Base-by-base conservation (phyloP, 2,329 filamentous ascomycete genomes). In the Akanthomyces uredinophilus region DNA sequence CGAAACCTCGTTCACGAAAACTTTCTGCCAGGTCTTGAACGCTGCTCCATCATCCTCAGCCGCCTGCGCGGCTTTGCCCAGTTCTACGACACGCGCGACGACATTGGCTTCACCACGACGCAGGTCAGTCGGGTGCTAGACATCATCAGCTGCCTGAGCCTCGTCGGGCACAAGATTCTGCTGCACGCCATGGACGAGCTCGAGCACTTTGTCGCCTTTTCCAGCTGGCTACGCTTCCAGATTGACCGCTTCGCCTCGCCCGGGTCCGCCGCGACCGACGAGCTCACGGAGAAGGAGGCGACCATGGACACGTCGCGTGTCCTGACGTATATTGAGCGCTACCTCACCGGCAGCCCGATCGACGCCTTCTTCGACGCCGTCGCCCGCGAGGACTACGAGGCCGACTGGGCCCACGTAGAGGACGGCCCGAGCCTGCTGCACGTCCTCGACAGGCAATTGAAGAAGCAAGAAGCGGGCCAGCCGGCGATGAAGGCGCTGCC, bases 11-110 rank as follows among this genome's bases (percentile, higher is more conserved):
- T 92, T 0, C 93, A 96, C 70, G 89, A 96, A 70, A 93, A 96
- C 72, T 86, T 97, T 57, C 81, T 98, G 2, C 95, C 95, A 0
- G 92, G 91, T 0, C 79, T 98, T 2, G 92, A 98, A 68, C 87
- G 94, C 58, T 89, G 90, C 67, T 84, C 85, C 52, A 86, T 97
- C 27, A 87, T 96, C 37, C 83, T 96, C 32, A 92, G 89, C 67
- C 87, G 92, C 14, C 83, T 99, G 1, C 85, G 90, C 24, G 94
- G 95, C 1, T 84, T 98, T 14, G 92, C 93, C 4, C 86, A 86
- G 64, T 96, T 92, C 68, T 85, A 94, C 70, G 87, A 88, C 63
- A 78, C 83, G 37, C 82, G 83, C 54, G 82, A 85, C 62, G 81
- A 86, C 53, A 83, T 91, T 44, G 90, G 89, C 2, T 85, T 92